Evolutionary conservation across 495 filamentous ascomycete genomes (phyloP).

Genomic region (Physcia stellaris): DNA sequence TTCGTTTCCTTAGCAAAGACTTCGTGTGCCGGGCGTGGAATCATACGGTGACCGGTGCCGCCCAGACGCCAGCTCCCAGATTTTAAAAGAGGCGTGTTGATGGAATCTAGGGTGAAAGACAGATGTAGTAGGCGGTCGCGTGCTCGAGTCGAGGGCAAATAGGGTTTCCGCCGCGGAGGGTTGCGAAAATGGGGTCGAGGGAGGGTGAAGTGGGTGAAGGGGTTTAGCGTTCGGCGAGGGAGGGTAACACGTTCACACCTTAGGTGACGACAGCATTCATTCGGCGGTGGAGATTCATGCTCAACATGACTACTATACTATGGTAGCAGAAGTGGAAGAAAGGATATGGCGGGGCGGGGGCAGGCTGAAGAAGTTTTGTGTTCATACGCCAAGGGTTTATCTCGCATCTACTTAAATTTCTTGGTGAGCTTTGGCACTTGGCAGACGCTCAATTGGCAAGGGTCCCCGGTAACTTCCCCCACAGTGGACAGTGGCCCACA

Average conservation of each 20-base stretch:
- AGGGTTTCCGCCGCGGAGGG: neutral
- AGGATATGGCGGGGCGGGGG: too few relatives aligned
- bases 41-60: slow-evolving; percentile 34
- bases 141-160: neutral
- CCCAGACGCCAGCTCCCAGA: slow-evolving; percentile 39
- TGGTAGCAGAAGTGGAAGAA: too few relatives aligned
- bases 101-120: too few relatives aligned
- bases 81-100: neutral
- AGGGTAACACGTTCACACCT: too few relatives aligned
- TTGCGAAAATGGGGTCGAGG: neutral
- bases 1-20: slow-evolving; percentile 10
- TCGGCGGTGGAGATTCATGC: neutral
- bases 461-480: neutral
- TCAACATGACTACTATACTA: too few relatives aligned
- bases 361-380: too few relatives aligned
- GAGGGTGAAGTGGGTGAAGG: neutral
- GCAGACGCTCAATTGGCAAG: neutral
- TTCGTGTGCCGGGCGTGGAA: slow-evolving; percentile 15
- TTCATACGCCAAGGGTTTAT: too few relatives aligned
- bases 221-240: too few relatives aligned
- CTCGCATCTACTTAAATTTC: too few relatives aligned
- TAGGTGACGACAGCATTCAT: too few relatives aligned
- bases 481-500: neutral
- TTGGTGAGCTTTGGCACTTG: too few relatives aligned
- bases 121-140: neutral